A percentile compares a stretch with the other conserved stretches of the same genome.
phyloP scores from a whole-genome alignment of 768 basidiomycete species.

The Tephrocybe sp. region DNA sequence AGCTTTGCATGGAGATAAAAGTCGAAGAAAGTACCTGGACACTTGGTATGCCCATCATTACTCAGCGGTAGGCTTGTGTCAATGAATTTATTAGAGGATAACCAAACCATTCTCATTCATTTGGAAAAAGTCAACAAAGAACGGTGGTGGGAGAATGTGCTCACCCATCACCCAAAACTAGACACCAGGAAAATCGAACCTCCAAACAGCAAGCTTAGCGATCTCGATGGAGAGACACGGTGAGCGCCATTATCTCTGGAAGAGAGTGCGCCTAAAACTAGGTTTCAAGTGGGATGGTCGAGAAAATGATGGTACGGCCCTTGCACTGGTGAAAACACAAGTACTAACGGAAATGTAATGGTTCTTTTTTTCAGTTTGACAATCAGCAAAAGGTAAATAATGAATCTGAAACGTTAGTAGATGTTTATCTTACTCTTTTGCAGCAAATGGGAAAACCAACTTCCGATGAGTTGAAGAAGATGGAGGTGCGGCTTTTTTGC shows the following conservation, averaged over 20 bases:
- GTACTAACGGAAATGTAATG: not conserved
- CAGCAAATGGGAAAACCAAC: conserved; percentile 96
- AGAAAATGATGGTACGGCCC: conserved; percentile 97
- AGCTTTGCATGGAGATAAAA: conserved; percentile 91
- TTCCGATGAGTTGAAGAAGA: conserved; percentile 90
- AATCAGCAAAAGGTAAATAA: conserved; percentile 66
- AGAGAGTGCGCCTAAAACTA: conserved; percentile 1
- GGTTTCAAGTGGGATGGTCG: conserved; percentile 82
- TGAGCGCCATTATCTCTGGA: conserved; percentile 23
- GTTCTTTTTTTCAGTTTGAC: conserved; percentile 50
- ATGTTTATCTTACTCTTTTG: conserved; percentile 7
- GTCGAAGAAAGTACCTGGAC: conserved; percentile 98
- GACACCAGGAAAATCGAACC: conserved; percentile 96
- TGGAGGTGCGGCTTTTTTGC: conserved; percentile 54
- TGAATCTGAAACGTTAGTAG: not conserved
- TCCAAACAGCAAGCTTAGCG: conserved; percentile 91
- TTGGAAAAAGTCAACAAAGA: conserved; percentile 85
- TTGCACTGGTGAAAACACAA: not conserved
- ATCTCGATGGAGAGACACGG: conserved; percentile 95
- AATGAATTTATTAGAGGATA: conserved; percentile 59
- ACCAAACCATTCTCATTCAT: conserved; percentile 66
- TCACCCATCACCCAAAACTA: conserved; percentile 94
- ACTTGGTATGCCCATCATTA: conserved; percentile 56
- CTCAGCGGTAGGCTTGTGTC: not conserved
- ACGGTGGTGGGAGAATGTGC: conserved; percentile 97